Percentiles rank a stretch among this genome's conserved stretches.
phyloP scores from a whole-genome alignment of 768 basidiomycete species.

The Mycena maculata region DNA sequence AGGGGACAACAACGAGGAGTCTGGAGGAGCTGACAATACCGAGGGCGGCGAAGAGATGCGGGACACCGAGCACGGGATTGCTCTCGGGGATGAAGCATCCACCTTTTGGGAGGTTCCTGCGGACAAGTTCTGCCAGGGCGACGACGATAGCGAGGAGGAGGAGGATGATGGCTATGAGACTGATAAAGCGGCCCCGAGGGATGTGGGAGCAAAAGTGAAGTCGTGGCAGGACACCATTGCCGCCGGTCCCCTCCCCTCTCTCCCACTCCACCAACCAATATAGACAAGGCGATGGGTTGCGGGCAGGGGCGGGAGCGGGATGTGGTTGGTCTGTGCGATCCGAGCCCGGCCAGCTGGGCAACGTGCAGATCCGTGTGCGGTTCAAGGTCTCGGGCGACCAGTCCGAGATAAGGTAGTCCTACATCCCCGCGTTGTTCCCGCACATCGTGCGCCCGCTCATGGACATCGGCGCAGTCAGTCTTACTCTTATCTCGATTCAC shows the following conservation, averaged over 20 bases:
- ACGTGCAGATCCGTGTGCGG: constrained; percentile 96
- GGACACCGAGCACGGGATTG: constrained; percentile 2
- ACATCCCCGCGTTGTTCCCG: constrained; percentile 89
- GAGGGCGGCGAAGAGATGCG: background rate
- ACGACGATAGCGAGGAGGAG: background rate
- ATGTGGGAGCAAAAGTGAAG: background rate
- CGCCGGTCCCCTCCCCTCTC: too few species aligned
- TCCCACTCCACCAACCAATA: too few species aligned
- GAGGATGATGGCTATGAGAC: constrained; percentile 3
- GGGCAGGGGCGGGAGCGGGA: too few species aligned
- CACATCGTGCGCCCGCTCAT: constrained; percentile 84
- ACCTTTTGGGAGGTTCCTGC: background rate
- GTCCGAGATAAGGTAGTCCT: constrained; percentile 89
- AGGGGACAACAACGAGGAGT: background rate
- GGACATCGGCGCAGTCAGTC: constrained; percentile 77
- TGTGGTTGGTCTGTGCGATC: too few species aligned
- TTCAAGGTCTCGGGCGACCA: constrained; percentile 93
- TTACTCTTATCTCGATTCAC: constrained; percentile 5
- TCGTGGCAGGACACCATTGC: background rate
- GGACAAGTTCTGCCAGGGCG: background rate
- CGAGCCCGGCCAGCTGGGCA: constrained; percentile 86
- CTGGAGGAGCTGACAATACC: background rate
- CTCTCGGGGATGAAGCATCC: background rate
- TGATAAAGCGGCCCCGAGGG: background rate
- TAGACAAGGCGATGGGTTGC: too few species aligned